These are phyloP conservation scores for apple (Malus domestica) DNA, from an alignment of 306 rosid genomes.

Conservation along the genomic window DNA sequence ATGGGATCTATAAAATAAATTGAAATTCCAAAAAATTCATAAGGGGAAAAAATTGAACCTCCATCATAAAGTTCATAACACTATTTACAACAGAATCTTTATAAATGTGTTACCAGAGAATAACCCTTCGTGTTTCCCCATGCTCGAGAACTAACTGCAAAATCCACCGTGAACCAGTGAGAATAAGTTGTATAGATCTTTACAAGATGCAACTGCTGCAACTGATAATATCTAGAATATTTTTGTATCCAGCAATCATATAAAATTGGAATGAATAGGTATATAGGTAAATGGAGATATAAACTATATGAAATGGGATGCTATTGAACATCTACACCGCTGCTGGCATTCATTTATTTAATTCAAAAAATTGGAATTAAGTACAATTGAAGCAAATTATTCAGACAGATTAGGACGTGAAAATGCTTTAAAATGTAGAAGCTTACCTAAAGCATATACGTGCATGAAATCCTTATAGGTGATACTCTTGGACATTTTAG, in stretches of 20 bases:
- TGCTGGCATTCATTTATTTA: not conserved
- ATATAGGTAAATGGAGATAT: not conserved
- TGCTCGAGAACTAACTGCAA: conserved; percentile 82
- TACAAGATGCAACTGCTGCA: not conserved
- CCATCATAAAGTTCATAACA: not conserved
- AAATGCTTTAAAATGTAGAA: conserved; percentile 5
- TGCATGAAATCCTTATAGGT: conserved; percentile 50
- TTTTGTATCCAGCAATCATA: not conserved
- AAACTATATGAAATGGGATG: not conserved
- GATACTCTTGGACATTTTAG: conserved; percentile 30
- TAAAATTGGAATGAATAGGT: not conserved
- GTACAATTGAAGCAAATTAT: not conserved
- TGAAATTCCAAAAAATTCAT: conserved; percentile 7
- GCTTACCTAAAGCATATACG: conserved; percentile 60
- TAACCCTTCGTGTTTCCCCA: conserved; percentile 71
- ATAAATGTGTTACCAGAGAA: conserved; percentile 58
- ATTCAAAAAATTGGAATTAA: not conserved
- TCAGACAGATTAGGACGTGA: not conserved
- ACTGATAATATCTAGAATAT: not conserved
- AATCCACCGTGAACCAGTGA: conserved; percentile 24
- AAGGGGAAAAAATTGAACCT: not conserved
- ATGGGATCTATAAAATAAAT: conserved; percentile 55
- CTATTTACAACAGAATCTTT: conserved; percentile 1
- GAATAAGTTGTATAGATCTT: conserved; percentile 6
- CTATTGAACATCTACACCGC: not conserved